Evolutionary conservation across 2,329 filamentous ascomycete genomes (phyloP), one percentile per base, ranked within the genome.

Genomic region (Beauveria medogensis): DNA sequence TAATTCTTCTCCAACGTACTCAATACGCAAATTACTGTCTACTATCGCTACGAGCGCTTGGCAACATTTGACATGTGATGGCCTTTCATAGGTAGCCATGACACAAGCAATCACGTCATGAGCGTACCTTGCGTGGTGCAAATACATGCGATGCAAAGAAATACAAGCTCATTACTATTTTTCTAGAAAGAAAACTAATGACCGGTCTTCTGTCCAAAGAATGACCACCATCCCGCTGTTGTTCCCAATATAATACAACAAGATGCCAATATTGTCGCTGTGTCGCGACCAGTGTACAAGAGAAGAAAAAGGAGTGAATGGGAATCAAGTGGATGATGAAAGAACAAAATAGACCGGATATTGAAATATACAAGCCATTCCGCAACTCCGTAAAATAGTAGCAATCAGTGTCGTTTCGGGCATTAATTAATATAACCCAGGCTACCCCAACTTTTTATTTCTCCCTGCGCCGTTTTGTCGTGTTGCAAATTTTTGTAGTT

Each of bases 311-410:
- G 5, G 41, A 61, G 28, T 40, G 41, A 22, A 55, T 30, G 30
- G 12, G 26, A 24, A 40, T 24, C 54, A 60, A 41, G 57, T 20
- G 9, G 34, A 53, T 22, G 43, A 28, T 63, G 51, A 62, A 51
- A 28, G 58, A 44, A 61, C 55, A 56, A 59, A 54, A 20, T 20
- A 57, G 22, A 34, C 22, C n/a, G 55, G 62, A 55, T 60, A 62
- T 54, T 55, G 52, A 48, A 48, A 28, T 20, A 62, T 40, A 46
- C 54, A 37, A 24, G 24, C 44, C 28, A 52, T 51, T 44, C 60
- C 48, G 20, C 46, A 62, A 59, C 60, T 59, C 55, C 55, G 34
- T 30, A 9, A 55, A 60, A 41, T 48, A 60, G 41, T 54, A 47
- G 57, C 41, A 60, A 60, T 54, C 48, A 54, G 43, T 47, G 16